Evolutionary conservation across 1,284 basidiomycete genomes (phyloP).

Genomic region (Melampsora americana): DNA sequence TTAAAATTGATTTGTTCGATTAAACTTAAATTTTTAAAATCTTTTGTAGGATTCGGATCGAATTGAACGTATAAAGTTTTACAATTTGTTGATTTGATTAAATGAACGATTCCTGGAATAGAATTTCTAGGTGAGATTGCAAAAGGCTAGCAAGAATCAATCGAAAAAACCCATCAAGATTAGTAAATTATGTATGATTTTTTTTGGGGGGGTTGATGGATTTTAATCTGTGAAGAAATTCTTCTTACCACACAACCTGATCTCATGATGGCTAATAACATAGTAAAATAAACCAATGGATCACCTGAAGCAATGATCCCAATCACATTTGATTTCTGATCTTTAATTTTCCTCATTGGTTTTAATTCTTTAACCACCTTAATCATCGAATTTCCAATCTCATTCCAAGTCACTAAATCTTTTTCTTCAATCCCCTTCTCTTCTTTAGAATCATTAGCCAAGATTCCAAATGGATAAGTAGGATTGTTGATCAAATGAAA

Average conservation of each 20-base stretch:
- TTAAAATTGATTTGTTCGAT: not conserved
- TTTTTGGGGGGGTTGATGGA: not conserved
- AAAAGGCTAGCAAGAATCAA: not conserved
- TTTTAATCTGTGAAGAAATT: too few species aligned
- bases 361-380: not conserved
- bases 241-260: slow-evolving; percentile 1
- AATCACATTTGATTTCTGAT: not conserved
- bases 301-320: slow-evolving; percentile 3
- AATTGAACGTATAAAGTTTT: slow-evolving; percentile 49
- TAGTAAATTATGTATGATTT: not conserved
- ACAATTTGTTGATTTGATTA: slow-evolving; percentile 52
- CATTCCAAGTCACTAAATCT: not conserved
- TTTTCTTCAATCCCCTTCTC: not conserved
- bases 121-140: slow-evolving; percentile 56
- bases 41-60: slow-evolving; percentile 25
- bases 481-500: not conserved
- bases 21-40: not conserved
- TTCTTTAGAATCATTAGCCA: not conserved
- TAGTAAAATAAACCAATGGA: not conserved
- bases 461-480: not conserved
- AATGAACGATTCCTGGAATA: slow-evolving; percentile 53
- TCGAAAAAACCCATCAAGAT: too few species aligned
- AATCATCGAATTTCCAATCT: not conserved
- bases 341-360: not conserved
- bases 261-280: not conserved